phyloP scores from a whole-genome alignment of 352 stramenopile species.

The Peronosclerospora sorghi region DNA sequence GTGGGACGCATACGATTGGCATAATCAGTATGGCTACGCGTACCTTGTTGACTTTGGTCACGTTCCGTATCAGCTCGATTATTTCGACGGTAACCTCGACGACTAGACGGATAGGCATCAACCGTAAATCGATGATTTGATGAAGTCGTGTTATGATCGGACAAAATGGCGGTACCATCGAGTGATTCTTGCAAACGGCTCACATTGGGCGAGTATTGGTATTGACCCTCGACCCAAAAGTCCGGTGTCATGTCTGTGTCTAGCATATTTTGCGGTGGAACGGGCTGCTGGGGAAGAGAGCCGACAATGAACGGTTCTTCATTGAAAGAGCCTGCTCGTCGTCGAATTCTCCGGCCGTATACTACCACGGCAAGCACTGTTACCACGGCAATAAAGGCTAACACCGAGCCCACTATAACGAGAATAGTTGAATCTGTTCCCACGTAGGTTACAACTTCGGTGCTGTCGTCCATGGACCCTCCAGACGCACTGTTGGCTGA shows the following conservation, averaged over 20 bases:
- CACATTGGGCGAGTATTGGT: constrained; percentile 23
- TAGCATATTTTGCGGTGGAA: constrained; percentile 17
- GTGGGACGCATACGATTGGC: background rate
- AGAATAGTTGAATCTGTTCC: constrained; percentile 12
- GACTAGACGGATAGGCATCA: constrained; percentile 15
- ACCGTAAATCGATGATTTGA: constrained; percentile 20
- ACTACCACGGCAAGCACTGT: constrained; percentile 16
- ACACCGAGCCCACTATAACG: constrained; percentile 17
- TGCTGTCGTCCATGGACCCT: constrained; percentile 13
- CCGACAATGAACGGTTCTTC: constrained; percentile 21
- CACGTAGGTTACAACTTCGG: constrained; percentile 4
- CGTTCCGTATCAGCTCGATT: background rate
- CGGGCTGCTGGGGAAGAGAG: constrained; percentile 10
- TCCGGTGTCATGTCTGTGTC: constrained; percentile 24
- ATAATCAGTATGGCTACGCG: background rate
- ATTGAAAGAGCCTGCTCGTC: constrained; percentile 8
- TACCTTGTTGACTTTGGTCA: background rate
- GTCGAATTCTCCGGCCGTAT: constrained; percentile 18
- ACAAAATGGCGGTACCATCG: constrained; percentile 28
- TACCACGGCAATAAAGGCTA: constrained; percentile 18
- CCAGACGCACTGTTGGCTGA: constrained; percentile 14
- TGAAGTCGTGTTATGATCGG: constrained; percentile 23
- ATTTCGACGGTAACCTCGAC: constrained; percentile 5
- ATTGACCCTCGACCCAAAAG: constrained; percentile 23
- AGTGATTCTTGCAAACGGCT: constrained; percentile 18